A percentile compares a stretch with the other conserved stretches of the same genome.
phyloP scores from a whole-genome alignment of 371 early-diverging fungal genomes.

The Mucor irregularis region DNA sequence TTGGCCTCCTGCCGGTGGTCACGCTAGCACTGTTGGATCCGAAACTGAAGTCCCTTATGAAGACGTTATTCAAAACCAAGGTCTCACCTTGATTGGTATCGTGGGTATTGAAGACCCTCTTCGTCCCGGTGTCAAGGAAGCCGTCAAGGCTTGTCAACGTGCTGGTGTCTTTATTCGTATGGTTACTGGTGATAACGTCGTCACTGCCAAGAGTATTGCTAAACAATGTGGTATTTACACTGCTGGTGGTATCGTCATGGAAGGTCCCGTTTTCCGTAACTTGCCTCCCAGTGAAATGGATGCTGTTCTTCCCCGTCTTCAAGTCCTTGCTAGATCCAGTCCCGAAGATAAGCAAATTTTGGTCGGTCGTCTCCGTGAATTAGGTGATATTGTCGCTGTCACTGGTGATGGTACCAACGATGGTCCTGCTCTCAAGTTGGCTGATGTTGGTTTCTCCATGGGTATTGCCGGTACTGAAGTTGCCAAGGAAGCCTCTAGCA shows the following conservation, averaged over 20 bases:
- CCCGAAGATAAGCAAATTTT: constrained; percentile 75
- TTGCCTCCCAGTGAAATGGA: constrained; percentile 58
- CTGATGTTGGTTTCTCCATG: constrained; percentile 80
- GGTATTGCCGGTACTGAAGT: constrained; percentile 80
- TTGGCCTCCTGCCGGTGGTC: constrained; percentile 50
- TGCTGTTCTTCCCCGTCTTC: constrained; percentile 60
- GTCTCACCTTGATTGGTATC: constrained; percentile 52
- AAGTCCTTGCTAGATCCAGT: constrained; percentile 69
- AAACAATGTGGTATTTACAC: constrained; percentile 67
- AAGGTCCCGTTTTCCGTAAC: constrained; percentile 65
- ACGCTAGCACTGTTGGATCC: constrained; percentile 11
- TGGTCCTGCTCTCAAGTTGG: constrained; percentile 72
- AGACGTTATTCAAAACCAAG: constrained; percentile 42
- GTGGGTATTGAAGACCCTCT: constrained; percentile 76
- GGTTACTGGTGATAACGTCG: constrained; percentile 80
- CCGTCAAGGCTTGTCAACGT: constrained; percentile 59
- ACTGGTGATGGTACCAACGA: constrained; percentile 82
- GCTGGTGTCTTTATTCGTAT: constrained; percentile 81
- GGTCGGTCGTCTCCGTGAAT: constrained; percentile 59
- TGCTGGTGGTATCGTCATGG: constrained; percentile 62
- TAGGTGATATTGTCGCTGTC: constrained; percentile 71
- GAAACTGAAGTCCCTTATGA: constrained; percentile 51
- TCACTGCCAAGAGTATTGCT: constrained; percentile 72
- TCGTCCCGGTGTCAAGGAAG: constrained; percentile 66
- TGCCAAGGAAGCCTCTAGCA: constrained; percentile 74